These are phyloP conservation scores for Aspergillus asperescens DNA, from an alignment of 495 filamentous ascomycete genomes.

Conservation along the genomic window DNA sequence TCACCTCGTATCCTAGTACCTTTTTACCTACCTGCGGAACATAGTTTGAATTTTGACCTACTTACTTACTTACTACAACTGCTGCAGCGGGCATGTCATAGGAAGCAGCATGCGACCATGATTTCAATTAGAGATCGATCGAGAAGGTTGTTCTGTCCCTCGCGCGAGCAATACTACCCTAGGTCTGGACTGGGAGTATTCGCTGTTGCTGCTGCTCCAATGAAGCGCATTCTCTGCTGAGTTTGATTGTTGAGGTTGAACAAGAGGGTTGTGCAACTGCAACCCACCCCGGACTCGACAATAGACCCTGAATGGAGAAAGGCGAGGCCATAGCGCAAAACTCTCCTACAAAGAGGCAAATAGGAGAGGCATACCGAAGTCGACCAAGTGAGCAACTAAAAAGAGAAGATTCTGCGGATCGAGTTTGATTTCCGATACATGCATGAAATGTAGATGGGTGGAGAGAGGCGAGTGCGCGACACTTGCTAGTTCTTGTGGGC, in stretches of 20 bases:
- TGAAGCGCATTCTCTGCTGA: background rate
- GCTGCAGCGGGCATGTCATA: no score
- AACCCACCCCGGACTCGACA: background rate
- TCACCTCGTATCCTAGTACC: no score
- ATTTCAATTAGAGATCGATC: no score
- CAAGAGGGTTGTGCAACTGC: constrained; percentile 3
- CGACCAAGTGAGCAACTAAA: background rate
- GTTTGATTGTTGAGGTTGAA: background rate
- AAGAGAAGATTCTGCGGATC: constrained; percentile 11
- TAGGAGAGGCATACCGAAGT: background rate
- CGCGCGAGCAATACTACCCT: no score
- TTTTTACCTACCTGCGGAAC: no score
- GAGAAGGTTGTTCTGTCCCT: no score
- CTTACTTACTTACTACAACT: no score
- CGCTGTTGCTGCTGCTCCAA: background rate
- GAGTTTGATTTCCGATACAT: constrained; percentile 16
- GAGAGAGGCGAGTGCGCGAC: background rate
- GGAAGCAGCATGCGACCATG: no score
- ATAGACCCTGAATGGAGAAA: no score
- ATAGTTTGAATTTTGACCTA: no score
- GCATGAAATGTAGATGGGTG: constrained; percentile 1
- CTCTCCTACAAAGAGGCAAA: background rate
- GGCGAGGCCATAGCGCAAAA: no score
- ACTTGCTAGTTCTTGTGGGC: background rate
- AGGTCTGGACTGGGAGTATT: no score